A percentile compares a stretch with the other conserved stretches of the same genome.
phyloP scores from a whole-genome alignment of 768 basidiomycete species.

The Nidula microcarpa region DNA sequence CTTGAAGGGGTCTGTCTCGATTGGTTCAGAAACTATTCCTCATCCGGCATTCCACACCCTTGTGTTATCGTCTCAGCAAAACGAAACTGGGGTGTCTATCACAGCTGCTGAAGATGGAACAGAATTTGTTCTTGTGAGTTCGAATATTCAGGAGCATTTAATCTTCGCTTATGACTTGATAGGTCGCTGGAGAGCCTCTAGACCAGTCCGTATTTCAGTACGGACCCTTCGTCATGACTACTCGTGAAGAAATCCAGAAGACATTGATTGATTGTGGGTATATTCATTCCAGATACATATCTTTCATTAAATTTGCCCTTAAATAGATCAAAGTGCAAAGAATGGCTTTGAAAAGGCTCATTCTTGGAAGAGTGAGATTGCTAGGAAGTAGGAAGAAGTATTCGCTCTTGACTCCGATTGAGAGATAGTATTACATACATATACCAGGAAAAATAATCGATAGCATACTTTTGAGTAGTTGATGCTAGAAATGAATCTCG shows the following conservation, averaged over 20 bases:
- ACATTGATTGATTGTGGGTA: constrained; percentile 77
- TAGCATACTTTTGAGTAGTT: not conserved
- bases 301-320: no score
- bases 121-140: constrained; percentile 67
- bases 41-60: constrained; percentile 73
- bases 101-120: constrained; percentile 58
- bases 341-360: constrained; percentile 94
- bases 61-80: constrained; percentile 62
- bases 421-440: not conserved
- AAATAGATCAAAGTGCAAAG: constrained; percentile 58
- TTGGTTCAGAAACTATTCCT: constrained; percentile 48
- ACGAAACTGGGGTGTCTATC: constrained; percentile 68
- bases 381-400: constrained; percentile 9
- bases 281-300: no score
- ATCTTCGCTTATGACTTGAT: not conserved
- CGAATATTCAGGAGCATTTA: not conserved
- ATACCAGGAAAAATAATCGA: no score
- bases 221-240: constrained; percentile 87
- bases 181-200: constrained; percentile 86
- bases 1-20: constrained; percentile 59
- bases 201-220: constrained; percentile 87
- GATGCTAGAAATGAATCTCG: not conserved
- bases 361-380: constrained; percentile 82
- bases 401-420: not conserved
- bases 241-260: constrained; percentile 72